Conservation (phyloP, 495 filamentous ascomycete species). For the Friedmanniomyces simplex region DNA sequence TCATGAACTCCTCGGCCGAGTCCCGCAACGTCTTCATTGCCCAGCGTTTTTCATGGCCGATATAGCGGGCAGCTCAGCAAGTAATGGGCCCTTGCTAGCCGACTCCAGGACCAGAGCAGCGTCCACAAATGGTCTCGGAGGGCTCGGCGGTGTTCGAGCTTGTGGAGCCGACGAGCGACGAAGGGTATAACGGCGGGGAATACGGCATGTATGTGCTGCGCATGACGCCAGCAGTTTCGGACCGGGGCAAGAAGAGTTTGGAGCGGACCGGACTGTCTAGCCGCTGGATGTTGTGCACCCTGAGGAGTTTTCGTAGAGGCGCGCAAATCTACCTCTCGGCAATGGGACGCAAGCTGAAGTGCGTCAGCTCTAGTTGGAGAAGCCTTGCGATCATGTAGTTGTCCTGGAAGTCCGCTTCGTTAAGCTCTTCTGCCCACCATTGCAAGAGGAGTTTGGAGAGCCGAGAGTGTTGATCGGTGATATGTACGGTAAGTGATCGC, state of each 20-base stretch:
- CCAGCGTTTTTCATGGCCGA: no score
- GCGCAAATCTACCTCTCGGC: neutral
- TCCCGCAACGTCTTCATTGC: no score
- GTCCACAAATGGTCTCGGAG: no score
- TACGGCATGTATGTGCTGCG: neutral
- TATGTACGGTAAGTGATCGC: neutral
- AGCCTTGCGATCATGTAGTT: neutral
- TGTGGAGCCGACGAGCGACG: no score
- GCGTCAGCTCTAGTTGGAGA: neutral
- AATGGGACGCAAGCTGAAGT: neutral
- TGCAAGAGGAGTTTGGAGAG: neutral
- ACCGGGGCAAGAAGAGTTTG: neutral
- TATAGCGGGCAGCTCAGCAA: no score
- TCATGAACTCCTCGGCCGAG: no score
- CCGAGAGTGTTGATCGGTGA: neutral
- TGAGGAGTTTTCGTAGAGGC: neutral
- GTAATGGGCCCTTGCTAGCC: no score
- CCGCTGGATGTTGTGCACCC: neutral
- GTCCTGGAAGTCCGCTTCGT: neutral
- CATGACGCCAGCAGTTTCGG: neutral
- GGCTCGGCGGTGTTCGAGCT: no score
- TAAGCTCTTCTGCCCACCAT: neutral
- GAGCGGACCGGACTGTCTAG: neutral
- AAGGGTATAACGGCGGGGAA: neutral
- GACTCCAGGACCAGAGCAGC: no score